Conservation (phyloP, 2,329 filamentous ascomycete genomes). For the Colletotrichum sp. region DNA sequence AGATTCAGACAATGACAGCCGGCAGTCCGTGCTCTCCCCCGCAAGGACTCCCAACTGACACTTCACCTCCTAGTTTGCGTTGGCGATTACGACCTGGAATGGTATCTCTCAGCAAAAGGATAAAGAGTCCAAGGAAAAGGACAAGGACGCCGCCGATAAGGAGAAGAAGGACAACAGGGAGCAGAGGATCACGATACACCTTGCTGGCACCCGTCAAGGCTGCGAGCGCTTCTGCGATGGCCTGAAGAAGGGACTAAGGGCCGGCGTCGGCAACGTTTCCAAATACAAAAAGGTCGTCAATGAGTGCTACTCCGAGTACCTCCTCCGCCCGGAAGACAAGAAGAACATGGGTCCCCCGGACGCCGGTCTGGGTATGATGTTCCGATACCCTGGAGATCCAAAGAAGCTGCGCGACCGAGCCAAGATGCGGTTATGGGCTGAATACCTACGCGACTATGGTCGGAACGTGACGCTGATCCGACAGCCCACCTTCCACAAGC, state of each 20-base stretch:
- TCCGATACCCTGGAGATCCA: constrained; percentile 92
- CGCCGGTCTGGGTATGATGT: constrained; percentile 89
- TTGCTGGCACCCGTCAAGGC: constrained; percentile 85
- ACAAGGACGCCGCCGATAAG: constrained; percentile 38
- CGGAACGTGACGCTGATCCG: constrained; percentile 90
- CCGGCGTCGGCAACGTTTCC: constrained; percentile 86
- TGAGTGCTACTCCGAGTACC: constrained; percentile 92
- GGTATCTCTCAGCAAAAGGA: constrained; percentile 62
- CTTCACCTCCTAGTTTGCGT: constrained; percentile 68
- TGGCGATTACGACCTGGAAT: constrained; percentile 97
- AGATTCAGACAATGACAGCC: background rate
- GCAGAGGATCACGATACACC: constrained; percentile 89
- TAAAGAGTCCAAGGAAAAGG: constrained; percentile 49
- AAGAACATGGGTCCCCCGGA: constrained; percentile 77
- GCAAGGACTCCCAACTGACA: background rate
- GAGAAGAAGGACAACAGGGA: constrained; percentile 57
- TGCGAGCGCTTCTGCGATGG: constrained; percentile 98
- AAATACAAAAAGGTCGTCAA: constrained; percentile 80
- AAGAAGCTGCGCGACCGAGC: constrained; percentile 93
- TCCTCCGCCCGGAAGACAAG: constrained; percentile 68
- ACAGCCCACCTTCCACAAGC: constrained; percentile 96
- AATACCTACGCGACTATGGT: constrained; percentile 95
- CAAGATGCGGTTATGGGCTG: constrained; percentile 97
- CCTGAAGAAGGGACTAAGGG: constrained; percentile 86
- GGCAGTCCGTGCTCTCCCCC: constrained; percentile 1